phyloP scores from a whole-genome alignment of 2,329 filamentous ascomycete genomes.

The Penicillium digitatum region DNA sequence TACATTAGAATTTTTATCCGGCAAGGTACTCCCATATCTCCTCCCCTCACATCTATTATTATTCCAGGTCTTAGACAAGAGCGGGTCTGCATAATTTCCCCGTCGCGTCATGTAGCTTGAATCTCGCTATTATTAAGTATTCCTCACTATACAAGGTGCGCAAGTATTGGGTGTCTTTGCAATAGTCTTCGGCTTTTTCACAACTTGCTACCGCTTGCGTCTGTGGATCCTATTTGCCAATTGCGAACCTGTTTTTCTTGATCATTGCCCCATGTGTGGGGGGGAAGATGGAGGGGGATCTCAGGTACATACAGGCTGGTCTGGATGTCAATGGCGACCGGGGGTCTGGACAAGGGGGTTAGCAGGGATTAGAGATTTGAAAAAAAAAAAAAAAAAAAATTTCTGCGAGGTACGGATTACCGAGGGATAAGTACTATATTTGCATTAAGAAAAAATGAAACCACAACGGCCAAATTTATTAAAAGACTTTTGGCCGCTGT shows the following conservation, averaged over 20 bases:
- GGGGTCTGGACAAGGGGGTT: background rate
- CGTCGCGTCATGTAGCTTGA: background rate
- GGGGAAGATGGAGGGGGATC: constrained; percentile 4
- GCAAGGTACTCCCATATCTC: background rate
- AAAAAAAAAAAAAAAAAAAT: too few species aligned
- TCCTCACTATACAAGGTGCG: constrained; percentile 9
- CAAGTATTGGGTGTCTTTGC: constrained; percentile 13
- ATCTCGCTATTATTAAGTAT: constrained; percentile 9
- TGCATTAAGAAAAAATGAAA: background rate
- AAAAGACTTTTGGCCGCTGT: constrained; percentile 20
- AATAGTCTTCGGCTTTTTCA: constrained; percentile 6
- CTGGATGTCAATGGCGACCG: constrained; percentile 5
- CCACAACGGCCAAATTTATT: background rate
- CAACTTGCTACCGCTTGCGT: constrained; percentile 17
- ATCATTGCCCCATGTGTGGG: constrained; percentile 22
- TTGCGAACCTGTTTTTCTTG: constrained; percentile 13
- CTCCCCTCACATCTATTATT: constrained; percentile 5
- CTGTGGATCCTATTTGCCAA: constrained; percentile 21
- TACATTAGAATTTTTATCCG: constrained; percentile 2
- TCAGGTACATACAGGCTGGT: background rate
- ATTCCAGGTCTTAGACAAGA: constrained; percentile 15
- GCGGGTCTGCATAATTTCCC: constrained; percentile 11
- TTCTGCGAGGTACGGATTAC: background rate
- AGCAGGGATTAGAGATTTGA: background rate
- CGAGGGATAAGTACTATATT: background rate